These are phyloP conservation scores for Mycena alexandri DNA, from an alignment of 768 basidiomycete species.

Conservation along the genomic window DNA sequence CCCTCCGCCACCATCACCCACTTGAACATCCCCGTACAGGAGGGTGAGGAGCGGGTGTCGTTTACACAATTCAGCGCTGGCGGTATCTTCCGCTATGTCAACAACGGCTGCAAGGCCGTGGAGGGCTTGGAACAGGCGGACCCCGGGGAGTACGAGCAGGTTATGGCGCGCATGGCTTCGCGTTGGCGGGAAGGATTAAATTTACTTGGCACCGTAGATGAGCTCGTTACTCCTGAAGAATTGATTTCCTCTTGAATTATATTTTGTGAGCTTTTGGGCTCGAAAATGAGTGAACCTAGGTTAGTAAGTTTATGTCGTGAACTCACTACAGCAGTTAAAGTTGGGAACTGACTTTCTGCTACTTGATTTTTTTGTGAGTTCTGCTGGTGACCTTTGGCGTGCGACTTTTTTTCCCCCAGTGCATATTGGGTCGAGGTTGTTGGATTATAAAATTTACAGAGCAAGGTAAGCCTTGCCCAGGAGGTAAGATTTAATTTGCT, in stretches of 20 bases:
- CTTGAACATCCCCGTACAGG: slow-evolving; percentile 40
- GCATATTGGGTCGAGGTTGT: neutral
- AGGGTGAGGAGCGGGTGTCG: slow-evolving; percentile 38
- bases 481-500: neutral
- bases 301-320: too few species aligned
- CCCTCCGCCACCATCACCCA: slow-evolving; percentile 45
- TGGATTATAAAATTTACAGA: too few species aligned
- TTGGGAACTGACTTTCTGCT: neutral
- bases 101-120: slow-evolving; percentile 39
- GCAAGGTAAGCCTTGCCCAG: too few species aligned
- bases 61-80: slow-evolving; percentile 46
- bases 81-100: slow-evolving; percentile 43
- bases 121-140: neutral
- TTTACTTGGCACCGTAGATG: neutral
- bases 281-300: too few species aligned
- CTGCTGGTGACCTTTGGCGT: too few species aligned
- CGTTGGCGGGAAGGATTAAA: neutral
- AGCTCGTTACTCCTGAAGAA: neutral
- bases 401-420: neutral
- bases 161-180: neutral
- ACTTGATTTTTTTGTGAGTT: too few species aligned
- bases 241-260: neutral
- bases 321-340: neutral
- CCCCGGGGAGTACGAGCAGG: neutral
- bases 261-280: too few species aligned